A percentile compares a stretch with the other conserved stretches of the same genome.
phyloP scores from a whole-genome alignment of 192 early-diverging fungal species.

The Kappamyces sp. region DNA sequence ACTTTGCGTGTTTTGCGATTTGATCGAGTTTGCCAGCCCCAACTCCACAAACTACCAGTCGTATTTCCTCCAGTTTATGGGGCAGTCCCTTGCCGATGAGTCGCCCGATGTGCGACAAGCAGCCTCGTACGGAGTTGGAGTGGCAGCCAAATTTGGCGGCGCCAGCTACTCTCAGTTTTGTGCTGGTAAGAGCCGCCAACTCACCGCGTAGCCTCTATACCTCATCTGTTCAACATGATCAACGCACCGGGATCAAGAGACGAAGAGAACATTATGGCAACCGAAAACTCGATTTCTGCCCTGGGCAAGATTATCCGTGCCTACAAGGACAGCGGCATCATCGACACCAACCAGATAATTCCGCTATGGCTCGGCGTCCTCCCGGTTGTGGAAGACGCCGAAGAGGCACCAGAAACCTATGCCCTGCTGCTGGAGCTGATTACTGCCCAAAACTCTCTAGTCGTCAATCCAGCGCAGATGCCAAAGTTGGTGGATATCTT shows the following conservation, averaged over 20 bases:
- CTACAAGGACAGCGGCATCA: slow-evolving; percentile 14
- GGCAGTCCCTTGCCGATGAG: slow-evolving; percentile 49
- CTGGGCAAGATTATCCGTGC: slow-evolving; percentile 70
- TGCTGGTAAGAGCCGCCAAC: slow-evolving; percentile 24
- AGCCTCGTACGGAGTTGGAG: slow-evolving; percentile 87
- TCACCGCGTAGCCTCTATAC: slow-evolving; percentile 55
- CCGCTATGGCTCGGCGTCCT: slow-evolving; percentile 68
- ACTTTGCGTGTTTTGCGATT: slow-evolving; percentile 85
- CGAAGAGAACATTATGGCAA: slow-evolving; percentile 75
- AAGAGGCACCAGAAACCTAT: slow-evolving; percentile 76
- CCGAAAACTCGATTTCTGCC: slow-evolving; percentile 91
- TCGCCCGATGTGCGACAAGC: slow-evolving; percentile 83
- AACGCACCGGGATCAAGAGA: slow-evolving; percentile 57
- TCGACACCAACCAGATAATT: slow-evolving; percentile 33
- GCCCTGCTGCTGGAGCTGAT: slow-evolving; percentile 70
- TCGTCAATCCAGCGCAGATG: slow-evolving; percentile 14
- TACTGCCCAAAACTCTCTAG: slow-evolving; percentile 13
- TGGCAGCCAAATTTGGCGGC: slow-evolving; percentile 87
- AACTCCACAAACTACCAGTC: slow-evolving; percentile 56
- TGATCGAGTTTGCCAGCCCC: slow-evolving; percentile 85
- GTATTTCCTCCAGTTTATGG: slow-evolving; percentile 64
- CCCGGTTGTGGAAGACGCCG: slow-evolving; percentile 83
- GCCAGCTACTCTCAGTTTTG: slow-evolving; percentile 70
- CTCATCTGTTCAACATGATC: slow-evolving; percentile 67
- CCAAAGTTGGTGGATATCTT: slow-evolving; percentile 18